phyloP scores from a whole-genome alignment of 2,329 filamentous ascomycete genomes.

The Aspergillus amoenus region DNA sequence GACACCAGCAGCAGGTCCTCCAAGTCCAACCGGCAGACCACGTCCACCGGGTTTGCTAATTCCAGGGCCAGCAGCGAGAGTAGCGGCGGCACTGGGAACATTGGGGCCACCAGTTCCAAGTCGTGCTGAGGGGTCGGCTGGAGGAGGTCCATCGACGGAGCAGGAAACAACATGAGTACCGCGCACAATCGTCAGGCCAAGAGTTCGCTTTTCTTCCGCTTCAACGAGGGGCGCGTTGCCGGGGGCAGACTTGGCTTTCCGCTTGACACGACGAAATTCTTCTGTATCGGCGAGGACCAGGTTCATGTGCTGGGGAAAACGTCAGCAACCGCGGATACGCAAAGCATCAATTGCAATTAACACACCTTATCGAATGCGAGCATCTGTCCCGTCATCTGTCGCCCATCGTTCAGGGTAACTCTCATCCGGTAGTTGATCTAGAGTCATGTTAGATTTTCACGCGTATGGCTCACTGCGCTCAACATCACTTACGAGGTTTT shows the following conservation, averaged over 20 bases:
- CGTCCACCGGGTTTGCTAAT: conserved; percentile 88
- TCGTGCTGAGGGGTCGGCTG: conserved; percentile 86
- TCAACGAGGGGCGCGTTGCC: conserved; percentile 69
- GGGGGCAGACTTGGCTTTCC: conserved; percentile 69
- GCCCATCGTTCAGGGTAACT: conserved; percentile 88
- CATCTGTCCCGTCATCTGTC: conserved; percentile 97
- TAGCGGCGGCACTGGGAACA: conserved; percentile 55
- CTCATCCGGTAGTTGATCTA: conserved; percentile 99
- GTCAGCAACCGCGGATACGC: conserved; percentile 9
- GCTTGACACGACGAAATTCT: conserved; percentile 90
- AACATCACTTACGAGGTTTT: conserved; percentile 60
- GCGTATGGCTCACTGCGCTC: background rate
- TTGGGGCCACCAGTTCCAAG: conserved; percentile 74
- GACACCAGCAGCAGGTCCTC: conserved; percentile 85
- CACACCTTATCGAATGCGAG: conserved; percentile 93
- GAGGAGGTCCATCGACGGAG: conserved; percentile 92
- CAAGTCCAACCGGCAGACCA: conserved; percentile 77
- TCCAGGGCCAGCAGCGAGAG: conserved; percentile 79
- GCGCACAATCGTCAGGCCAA: conserved; percentile 90
- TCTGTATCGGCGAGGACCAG: conserved; percentile 97
- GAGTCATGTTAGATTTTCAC: conserved; percentile 47
- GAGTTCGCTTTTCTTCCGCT: conserved; percentile 94
- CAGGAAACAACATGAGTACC: conserved; percentile 93
- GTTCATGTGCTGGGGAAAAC: conserved; percentile 81
- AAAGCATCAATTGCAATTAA: background rate